Percentiles rank a stretch among this genome's conserved stretches.
These are phyloP conservation scores for Scopulariopsis brevicaulis DNA, from an alignment of 2,329 filamentous ascomycete species.

Conservation along the genomic window DNA sequence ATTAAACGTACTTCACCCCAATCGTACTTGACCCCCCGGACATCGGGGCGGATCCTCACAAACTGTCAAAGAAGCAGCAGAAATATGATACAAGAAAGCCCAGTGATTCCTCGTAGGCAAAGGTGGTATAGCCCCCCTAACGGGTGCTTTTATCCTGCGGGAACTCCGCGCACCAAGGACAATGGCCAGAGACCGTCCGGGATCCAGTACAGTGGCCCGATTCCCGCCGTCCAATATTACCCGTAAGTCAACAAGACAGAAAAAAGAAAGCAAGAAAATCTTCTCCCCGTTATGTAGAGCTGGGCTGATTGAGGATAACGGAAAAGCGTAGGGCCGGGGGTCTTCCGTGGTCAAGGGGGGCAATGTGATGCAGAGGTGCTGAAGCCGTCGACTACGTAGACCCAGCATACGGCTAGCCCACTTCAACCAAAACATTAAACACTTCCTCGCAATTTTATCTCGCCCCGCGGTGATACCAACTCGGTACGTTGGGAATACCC, in stretches of 20 bases:
- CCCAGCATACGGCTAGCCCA: neutral
- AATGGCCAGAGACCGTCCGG: no score
- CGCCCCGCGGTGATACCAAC: neutral
- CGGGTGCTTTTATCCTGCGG: neutral
- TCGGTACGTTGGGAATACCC: conserved; percentile 1
- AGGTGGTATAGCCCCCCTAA: neutral
- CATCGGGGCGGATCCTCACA: neutral
- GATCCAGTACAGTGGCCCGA: no score
- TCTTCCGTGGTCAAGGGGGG: neutral
- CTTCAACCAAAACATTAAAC: neutral
- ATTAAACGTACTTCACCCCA: neutral
- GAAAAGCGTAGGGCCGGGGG: neutral
- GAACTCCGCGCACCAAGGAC: no score
- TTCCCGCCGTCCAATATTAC: no score
- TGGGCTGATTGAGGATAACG: neutral
- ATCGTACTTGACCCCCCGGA: neutral
- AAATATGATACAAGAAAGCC: neutral
- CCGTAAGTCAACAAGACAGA: no score
- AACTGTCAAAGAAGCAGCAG: neutral
- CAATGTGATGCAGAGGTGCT: neutral
- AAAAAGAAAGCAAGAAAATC: no score
- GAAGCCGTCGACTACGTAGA: neutral
- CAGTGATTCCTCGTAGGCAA: neutral
- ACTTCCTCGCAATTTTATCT: neutral
- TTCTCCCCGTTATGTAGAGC: neutral